These are phyloP conservation scores for Sclerotinia trifoliorum DNA, from an alignment of 2,329 filamentous ascomycete species.

Conservation along the genomic window DNA sequence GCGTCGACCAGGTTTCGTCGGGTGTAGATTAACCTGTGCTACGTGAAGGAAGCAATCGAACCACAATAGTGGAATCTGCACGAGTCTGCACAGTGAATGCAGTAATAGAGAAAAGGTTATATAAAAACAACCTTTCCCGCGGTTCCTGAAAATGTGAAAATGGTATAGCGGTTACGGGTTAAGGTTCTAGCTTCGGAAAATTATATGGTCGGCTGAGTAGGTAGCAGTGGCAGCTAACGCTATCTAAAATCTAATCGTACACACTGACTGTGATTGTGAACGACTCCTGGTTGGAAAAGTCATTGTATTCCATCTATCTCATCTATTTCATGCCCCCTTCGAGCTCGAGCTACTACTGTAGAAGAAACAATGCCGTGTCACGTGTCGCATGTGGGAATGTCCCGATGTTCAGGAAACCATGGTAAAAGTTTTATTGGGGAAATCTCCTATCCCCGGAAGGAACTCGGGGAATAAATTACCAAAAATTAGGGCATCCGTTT, in stretches of 20 bases:
- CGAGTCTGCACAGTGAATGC: too few relatives aligned
- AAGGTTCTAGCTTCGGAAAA: slow-evolving; percentile 2
- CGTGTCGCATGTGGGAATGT: background rate
- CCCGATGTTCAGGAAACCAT: background rate
- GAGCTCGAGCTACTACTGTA: background rate
- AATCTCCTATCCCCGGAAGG: background rate
- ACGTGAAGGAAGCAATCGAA: background rate
- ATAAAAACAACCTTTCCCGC: background rate
- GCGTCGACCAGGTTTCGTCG: background rate
- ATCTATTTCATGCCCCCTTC: background rate
- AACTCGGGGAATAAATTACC: background rate
- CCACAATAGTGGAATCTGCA: slow-evolving; percentile 1
- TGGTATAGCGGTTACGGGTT: background rate
- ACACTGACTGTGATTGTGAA: background rate
- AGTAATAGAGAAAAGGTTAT: background rate
- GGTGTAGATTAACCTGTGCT: background rate
- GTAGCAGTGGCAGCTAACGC: background rate
- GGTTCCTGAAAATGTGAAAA: background rate
- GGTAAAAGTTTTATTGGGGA: slow-evolving; percentile 3
- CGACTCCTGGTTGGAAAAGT: background rate
- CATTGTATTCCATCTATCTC: too few relatives aligned
- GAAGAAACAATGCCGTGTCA: background rate
- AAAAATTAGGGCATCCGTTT: background rate
- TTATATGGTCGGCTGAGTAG: background rate
- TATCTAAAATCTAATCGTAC: background rate